Base-by-base conservation (phyloP, 225 moss, liverwort and hornwort species). In the Sphagnum tenellum region DNA sequence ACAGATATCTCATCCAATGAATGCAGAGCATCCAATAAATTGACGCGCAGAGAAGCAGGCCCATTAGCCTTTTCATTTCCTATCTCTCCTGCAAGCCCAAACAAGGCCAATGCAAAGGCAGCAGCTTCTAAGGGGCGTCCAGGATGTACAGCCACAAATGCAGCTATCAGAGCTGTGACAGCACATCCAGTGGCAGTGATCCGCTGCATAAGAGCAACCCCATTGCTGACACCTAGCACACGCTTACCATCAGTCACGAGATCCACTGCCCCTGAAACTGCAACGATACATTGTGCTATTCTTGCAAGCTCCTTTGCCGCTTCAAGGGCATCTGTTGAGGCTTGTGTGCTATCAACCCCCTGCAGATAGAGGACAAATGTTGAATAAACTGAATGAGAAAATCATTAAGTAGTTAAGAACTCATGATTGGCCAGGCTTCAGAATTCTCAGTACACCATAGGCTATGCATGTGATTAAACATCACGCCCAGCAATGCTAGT, bases 181-280 rank as follows among this genome's bases (percentile, higher is more conserved):
- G 95, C 95, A 79, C 95, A 92, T 7, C 95, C 95, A 12, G 95
- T 92, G 1, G 92, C 95, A 5, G 95, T 96, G 29, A 96, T 92
- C 57, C 88, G 80, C 73, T 96, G 95, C 88, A 96, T 71, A 46
- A 96, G 67, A 11, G 86, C 79, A 12, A 90, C 92, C 9, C 95
- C 95, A 55, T 96, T 96, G 74, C 92, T 96, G 48, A 92, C 92
- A 57, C 92, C 83, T 0, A 96, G 81, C 7, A 92, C 92, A 45
- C 92, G 82, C 78, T 87, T 90, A 55, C 95, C 95, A 62, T 96
- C 96, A 0, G 96, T 96, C 10, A 96, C 96, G 12, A 92, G 72
- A 79, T 96, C 96, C 72, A 96, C 81, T 46, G 96, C 89, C 55
- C 96, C 96, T 44, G 89, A 78, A 44, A 92, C 96, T 13, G 89